Conservation (phyloP, 2,329 filamentous ascomycete species). For the Curvularia sp. region DNA sequence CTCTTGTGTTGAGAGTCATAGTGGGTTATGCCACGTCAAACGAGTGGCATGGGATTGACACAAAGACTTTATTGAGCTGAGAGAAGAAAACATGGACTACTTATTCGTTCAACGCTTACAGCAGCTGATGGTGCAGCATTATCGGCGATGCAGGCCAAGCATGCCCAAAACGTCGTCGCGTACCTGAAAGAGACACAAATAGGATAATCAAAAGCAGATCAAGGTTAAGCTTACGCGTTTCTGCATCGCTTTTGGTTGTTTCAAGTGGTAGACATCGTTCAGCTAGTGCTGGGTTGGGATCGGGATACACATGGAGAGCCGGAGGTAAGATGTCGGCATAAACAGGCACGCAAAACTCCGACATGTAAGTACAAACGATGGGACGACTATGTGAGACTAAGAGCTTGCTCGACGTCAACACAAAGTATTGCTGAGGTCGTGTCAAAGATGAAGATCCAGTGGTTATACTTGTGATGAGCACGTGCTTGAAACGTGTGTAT, state of each 20-base stretch:
- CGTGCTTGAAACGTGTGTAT: slow-evolving; percentile 12
- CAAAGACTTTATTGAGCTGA: neutral
- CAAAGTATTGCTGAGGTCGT: neutral
- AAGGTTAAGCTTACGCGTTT: slow-evolving; percentile 37
- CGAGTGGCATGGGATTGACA: neutral
- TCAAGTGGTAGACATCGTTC: slow-evolving; percentile 25
- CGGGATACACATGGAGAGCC: slow-evolving; percentile 42
- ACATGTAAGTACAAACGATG: slow-evolving; percentile 6
- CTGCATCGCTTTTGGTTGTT: slow-evolving; percentile 21
- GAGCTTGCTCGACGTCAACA: slow-evolving; percentile 12
- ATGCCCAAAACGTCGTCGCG: slow-evolving; percentile 9
- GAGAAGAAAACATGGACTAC: slow-evolving; percentile 5
- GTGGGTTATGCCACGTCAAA: slow-evolving; percentile 6
- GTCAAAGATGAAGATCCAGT: neutral
- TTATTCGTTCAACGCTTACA: slow-evolving; percentile 14
- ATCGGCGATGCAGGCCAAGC: slow-evolving; percentile 20
- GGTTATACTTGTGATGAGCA: slow-evolving; percentile 2
- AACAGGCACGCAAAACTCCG: slow-evolving; percentile 29
- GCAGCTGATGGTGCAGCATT: slow-evolving; percentile 8
- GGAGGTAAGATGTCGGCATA: slow-evolving; percentile 37
- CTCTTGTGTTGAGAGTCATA: slow-evolving; percentile 19
- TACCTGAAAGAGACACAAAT: slow-evolving; percentile 24
- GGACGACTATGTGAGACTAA: slow-evolving; percentile 5
- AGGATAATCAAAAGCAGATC: slow-evolving; percentile 19
- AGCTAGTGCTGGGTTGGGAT: slow-evolving; percentile 18